Percentiles rank a stretch among this genome's conserved stretches.
phyloP scores from a whole-genome alignment of 176 grass and related monocot genomes.

The Phoenix dactylifera region DNA sequence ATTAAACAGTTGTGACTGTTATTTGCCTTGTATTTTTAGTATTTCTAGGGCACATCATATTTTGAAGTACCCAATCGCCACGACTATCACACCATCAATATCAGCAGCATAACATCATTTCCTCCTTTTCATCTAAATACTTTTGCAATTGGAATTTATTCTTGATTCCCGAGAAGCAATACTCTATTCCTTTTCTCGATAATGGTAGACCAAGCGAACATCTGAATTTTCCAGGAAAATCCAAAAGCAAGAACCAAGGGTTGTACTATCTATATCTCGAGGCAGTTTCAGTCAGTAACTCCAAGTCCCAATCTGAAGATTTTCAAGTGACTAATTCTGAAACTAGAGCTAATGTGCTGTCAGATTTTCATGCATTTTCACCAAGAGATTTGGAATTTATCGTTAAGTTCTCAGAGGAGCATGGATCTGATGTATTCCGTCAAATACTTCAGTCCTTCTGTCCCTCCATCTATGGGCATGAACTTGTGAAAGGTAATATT shows the following conservation, averaged over 20 bases:
- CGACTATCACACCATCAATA: too few species aligned
- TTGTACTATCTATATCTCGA: slow-evolving; percentile 84
- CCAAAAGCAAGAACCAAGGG: slow-evolving; percentile 53
- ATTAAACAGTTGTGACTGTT: too few species aligned
- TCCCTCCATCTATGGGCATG: slow-evolving; percentile 91
- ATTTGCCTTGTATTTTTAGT: too few species aligned
- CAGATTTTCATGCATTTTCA: slow-evolving; percentile 40
- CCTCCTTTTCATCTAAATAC: too few species aligned
- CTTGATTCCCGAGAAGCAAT: neutral
- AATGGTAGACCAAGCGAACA: slow-evolving; percentile 2
- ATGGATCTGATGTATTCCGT: slow-evolving; percentile 73
- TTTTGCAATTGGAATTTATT: neutral
- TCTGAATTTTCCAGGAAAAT: slow-evolving; percentile 56
- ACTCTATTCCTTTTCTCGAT: neutral
- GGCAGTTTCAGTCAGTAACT: slow-evolving; percentile 72
- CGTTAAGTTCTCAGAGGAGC: slow-evolving; percentile 46
- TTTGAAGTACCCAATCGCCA: too few species aligned
- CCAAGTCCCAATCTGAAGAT: slow-evolving; percentile 41
- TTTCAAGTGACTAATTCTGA: slow-evolving; percentile 22
- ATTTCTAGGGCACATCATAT: too few species aligned
- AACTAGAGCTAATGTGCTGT: slow-evolving; percentile 25
- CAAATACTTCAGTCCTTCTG: slow-evolving; percentile 85
- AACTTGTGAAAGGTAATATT: slow-evolving; percentile 92
- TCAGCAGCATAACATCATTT: too few species aligned
- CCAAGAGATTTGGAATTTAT: slow-evolving; percentile 47